Base-by-base conservation (phyloP, 345 rosid genomes). In the Salix suchowensis region DNA sequence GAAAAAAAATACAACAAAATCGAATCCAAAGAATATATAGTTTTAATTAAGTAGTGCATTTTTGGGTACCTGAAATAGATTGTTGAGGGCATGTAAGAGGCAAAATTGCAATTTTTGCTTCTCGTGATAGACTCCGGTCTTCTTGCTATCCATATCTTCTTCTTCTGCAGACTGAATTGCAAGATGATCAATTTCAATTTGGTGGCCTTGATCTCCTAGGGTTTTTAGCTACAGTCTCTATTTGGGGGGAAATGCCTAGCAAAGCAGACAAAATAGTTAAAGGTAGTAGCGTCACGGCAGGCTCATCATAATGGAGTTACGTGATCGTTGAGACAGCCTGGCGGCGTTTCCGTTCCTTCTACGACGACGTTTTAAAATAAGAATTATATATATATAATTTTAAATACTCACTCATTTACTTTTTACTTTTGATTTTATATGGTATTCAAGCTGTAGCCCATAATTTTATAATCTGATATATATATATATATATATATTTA, bases 31-130 rank as follows among this genome's bases (percentile, higher is more conserved):
- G 37, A 36, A 36, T 36, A 36, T 36, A 36, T 36, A 1, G 37
- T 42, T 40, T 58, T 58, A 18, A 23, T 58, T n/a, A n/a, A n/a
- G n/a, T n/a, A n/a, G 7, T 61, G n/a, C 4, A 13, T 65, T 65
- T 18, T 4, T 19, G 76, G 13, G 46, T 52, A 92, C 99, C 98
- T 93, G 98, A 80, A 93, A 93, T 79, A 96, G 93, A 83, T 89
- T 96, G 89, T 92, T 93, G 77, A 96, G 98, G 13, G 91, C 78
- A 85, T 96, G 98, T 15, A 93, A 76, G 78, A 93, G 95, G 83
- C 98, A 93, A 68, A 89, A 90, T 37, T 96, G 98, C 13, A 96
- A 77, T 74, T 89, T 87, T 80, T 96, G 98, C 73, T 81, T 89
- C 80, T 93, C 98, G 82, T 93, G 99, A 79, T 88, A 93, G 65